Percentiles rank a stretch among this genome's conserved stretches.
Conservation (phyloP, 2,329 filamentous ascomycete species). For the Cercospora berteroae region DNA sequence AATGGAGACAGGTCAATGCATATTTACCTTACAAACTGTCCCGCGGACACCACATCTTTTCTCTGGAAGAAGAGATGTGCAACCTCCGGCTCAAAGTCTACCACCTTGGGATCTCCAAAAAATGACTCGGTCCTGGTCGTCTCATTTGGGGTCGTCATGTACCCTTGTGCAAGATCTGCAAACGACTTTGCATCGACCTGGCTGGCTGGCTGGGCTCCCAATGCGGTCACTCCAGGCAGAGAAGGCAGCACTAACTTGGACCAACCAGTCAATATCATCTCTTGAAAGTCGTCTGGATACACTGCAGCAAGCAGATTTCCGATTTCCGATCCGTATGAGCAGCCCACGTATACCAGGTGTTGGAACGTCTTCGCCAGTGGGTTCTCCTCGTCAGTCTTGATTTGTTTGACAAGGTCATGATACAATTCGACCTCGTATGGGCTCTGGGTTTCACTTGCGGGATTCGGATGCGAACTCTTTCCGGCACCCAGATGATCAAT, state of each 20-base stretch:
- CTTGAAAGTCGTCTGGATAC: slow-evolving; percentile 18
- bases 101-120: slow-evolving; percentile 17
- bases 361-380: slow-evolving; percentile 9
- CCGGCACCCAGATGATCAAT: slow-evolving; percentile 19
- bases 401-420: slow-evolving; percentile 12
- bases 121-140: slow-evolving; percentile 21
- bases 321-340: slow-evolving; percentile 17
- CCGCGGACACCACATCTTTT: slow-evolving; percentile 18
- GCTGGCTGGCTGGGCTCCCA: slow-evolving; percentile 12
- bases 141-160: slow-evolving; percentile 20
- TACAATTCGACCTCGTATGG: slow-evolving; percentile 21
- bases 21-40: slow-evolving; percentile 18
- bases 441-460: slow-evolving; percentile 12
- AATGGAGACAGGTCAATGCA: background rate
- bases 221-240: slow-evolving; percentile 14
- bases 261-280: slow-evolving; percentile 23
- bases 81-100: slow-evolving; percentile 18
- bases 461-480: slow-evolving; percentile 17
- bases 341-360: slow-evolving; percentile 14
- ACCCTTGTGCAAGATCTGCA: slow-evolving; percentile 14
- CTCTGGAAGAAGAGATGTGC: slow-evolving; percentile 17
- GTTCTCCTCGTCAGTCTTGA: slow-evolving; percentile 3
- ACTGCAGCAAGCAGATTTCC: slow-evolving; percentile 9
- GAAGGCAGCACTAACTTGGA: slow-evolving; percentile 16
- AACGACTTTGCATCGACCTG: slow-evolving; percentile 16